Percentiles rank a stretch among this genome's conserved stretches.
Conservation (phyloP, 768 basidiomycete species). For the Omphalotus guepiniiformis region DNA sequence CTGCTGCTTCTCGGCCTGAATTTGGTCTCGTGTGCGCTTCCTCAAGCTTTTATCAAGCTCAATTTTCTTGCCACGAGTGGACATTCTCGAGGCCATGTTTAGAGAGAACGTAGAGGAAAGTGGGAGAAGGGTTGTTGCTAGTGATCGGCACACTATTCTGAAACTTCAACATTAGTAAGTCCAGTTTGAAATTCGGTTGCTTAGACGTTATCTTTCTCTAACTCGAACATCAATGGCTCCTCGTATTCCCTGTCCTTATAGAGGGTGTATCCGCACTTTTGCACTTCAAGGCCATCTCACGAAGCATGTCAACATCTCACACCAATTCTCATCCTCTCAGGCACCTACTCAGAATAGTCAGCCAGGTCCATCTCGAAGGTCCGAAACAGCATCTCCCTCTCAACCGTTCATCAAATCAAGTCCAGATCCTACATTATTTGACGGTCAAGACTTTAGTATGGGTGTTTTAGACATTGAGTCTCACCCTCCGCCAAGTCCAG, state of each 20-base stretch:
- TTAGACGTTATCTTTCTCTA: neutral
- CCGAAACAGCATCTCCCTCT: neutral
- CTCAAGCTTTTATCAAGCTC: neutral
- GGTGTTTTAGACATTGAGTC: no score
- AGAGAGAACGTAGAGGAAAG: neutral
- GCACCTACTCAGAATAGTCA: no score
- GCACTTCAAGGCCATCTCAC: neutral
- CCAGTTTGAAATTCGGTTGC: neutral
- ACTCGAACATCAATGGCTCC: neutral
- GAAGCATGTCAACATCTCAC: neutral
- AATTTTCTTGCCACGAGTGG: neutral
- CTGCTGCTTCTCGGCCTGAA: neutral
- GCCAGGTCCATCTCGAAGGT: neutral
- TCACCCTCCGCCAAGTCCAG: no score
- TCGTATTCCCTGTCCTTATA: neutral
- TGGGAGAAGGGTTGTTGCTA: neutral
- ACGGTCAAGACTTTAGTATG: no score
- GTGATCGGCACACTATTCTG: neutral
- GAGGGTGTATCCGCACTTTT: slow-evolving; percentile 1
- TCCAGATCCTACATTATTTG: no score
- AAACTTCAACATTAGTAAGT: neutral
- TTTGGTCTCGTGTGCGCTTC: neutral
- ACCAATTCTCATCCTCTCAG: neutral
- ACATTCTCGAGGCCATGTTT: neutral
- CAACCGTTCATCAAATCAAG: neutral